Conservation (phyloP, 2,329 filamentous ascomycete genomes). For the Ophiostoma quercus region DNA sequence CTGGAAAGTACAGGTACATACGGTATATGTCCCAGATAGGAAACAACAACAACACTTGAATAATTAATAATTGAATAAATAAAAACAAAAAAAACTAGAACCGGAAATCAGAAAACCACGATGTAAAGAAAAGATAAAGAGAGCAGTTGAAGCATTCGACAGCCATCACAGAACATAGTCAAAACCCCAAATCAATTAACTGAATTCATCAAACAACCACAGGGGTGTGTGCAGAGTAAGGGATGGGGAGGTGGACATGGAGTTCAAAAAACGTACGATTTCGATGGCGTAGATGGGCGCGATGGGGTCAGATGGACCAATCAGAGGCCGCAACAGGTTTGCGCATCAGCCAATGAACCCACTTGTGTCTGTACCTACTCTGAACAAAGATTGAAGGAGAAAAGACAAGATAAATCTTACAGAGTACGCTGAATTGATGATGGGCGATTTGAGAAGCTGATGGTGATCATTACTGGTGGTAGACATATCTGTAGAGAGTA, state of each 20-base stretch:
- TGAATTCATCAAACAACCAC: not conserved
- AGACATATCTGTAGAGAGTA: no score
- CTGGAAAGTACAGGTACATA: not conserved
- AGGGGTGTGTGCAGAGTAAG: constrained; percentile 27
- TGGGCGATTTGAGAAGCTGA: no score
- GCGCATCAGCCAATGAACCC: not conserved
- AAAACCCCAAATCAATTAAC: no score
- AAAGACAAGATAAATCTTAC: not conserved
- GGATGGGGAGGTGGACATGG: constrained; percentile 26
- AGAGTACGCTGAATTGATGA: no score
- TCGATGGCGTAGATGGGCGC: constrained; percentile 26
- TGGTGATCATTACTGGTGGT: no score
- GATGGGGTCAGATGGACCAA: constrained; percentile 29
- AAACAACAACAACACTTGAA: not conserved
- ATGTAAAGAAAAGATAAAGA: no score
- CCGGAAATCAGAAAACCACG: no score
- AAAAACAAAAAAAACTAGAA: not conserved
- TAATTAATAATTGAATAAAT: not conserved
- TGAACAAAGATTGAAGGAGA: not conserved
- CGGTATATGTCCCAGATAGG: not conserved
- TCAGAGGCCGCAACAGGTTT: constrained; percentile 20
- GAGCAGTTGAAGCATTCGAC: no score
- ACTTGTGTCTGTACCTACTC: not conserved
- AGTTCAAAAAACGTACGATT: constrained; percentile 35
- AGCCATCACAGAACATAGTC: no score